Evolutionary conservation across 164 flowering plant genomes (phyloP), one percentile per base, ranked within the genome.

Genomic region (Vitis riparia): DNA sequence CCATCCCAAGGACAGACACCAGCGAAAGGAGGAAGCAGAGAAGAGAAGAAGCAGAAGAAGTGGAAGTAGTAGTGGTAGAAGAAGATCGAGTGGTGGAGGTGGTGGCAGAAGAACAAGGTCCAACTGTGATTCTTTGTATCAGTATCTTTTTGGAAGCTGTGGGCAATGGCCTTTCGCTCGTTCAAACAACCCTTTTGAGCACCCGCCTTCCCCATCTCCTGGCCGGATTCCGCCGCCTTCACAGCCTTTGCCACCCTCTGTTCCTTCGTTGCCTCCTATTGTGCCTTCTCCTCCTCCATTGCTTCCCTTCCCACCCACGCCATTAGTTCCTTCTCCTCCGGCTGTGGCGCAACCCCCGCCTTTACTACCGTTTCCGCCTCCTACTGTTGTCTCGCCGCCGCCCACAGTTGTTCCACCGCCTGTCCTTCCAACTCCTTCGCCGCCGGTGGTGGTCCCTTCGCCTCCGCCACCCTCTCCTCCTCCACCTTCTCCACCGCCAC

Each of bases 81-180:
- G 67, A 51, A 57, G 76, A 16, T 6, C 65, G 1, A 11, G 72
- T 13, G 16, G 71, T 27, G 48, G 75, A 30, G 12, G 56, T n/a
- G 32, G 66, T 11, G 47, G 72, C 15, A 12, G 63, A 63, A 57
- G 73, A 51, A 14, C 63, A 62, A 2, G 49, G 59, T 59, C 63
- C 12, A 62, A 62, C 17, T 84, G 87, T 75, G 87, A 84, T 51
- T 82, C 85, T 11, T 55, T 84, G 1, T 82, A 67, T 29, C 65
- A 56, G 1, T 84, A 52, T 67, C 59, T 84, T 3, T 84, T 80
- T 74, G 83, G 70, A 51, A 68, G 71, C 57, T 84, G 87, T 78
- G 85, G 84, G 5, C 83, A 76, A 71, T 84, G 87, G 87, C 89
- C 89, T 53, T 86, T 86, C 53, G 65, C 70, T 6, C 71, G 70